Conservation (phyloP, 768 basidiomycete species). For the Guyanaporus albipodus region DNA sequence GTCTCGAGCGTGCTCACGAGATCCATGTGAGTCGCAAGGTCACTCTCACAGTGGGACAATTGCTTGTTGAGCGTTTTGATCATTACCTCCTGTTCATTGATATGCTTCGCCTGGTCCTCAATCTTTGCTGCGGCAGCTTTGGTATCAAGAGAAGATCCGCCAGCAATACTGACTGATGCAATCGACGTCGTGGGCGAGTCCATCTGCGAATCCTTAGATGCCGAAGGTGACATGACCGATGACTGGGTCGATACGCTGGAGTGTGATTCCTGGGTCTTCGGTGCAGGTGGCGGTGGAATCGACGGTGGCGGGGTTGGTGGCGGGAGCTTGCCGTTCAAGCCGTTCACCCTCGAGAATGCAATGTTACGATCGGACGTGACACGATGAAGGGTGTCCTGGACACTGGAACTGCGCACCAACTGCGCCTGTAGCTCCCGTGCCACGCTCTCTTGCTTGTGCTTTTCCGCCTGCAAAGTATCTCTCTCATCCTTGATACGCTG, state of each 20-base stretch:
- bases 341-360: constrained; percentile 54
- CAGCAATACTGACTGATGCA: constrained; percentile 38
- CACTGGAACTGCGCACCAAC: constrained; percentile 47
- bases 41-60: constrained; percentile 86
- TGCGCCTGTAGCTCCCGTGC: constrained; percentile 80
- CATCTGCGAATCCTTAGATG: constrained; percentile 64
- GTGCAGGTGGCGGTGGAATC: constrained; percentile 78
- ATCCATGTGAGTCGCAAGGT: constrained; percentile 90
- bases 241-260: constrained; percentile 60
- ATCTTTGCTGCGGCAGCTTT: constrained; percentile 52
- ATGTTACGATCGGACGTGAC: constrained; percentile 48
- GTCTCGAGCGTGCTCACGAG: constrained; percentile 80
- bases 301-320: constrained; percentile 83
- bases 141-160: constrained; percentile 41
- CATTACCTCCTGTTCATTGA: constrained; percentile 86
- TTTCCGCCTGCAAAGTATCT: constrained; percentile 71
- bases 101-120: constrained; percentile 69
- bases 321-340: constrained; percentile 72
- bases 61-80: constrained; percentile 94
- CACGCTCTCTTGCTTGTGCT: constrained; percentile 59
- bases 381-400: constrained; percentile 45
- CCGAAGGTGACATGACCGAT: constrained; percentile 52
- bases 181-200: constrained; percentile 69
- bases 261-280: constrained; percentile 48
- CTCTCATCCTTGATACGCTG: constrained; percentile 82